Base-by-base conservation (phyloP, 805 yeast genomes). In the Jamesozyma jinghongensis region DNA sequence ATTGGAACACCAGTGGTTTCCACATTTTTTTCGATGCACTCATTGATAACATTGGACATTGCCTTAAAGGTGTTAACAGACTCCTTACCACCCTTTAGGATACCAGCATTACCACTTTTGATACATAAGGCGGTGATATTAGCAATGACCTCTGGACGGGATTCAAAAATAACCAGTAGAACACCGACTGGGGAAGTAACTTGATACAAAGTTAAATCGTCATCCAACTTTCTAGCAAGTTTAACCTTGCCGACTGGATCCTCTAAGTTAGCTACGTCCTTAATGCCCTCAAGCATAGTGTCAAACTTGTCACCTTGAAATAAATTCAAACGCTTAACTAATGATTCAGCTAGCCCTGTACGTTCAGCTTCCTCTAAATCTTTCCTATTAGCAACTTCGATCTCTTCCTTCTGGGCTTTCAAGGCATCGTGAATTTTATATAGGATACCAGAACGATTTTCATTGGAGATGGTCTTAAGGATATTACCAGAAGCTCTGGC, bases 141-240 rank as follows among this genome's bases (percentile, higher is more conserved):
- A 40, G 98, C 98, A 67, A 92, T 92, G 10, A 92, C 98, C 61
- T 92, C 99, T 30, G 99, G 99, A 56, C 99, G 75, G 25, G 95
- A 78, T 64, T 92, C 99, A 61, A 92, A 92, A 41, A 92, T 94
- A 35, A 92, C 87, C 46, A 92, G 69, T 34, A 92, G 63, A 0
- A 86, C 97, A 16, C 99, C 99, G 4, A 92, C 87, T 12, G 99
- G 98, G 20, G 95, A 84, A 4, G 95, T 81, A 11, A 90, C 72
- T 56, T 95, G 70, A 62, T 78, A 82, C 45, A 92, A 67, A 38
- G 78, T 81, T 48, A 92, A 73, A n/a, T 85, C 94, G 40, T 86
- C 95, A 59, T 92, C 99, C 26, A 92, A 68, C 60, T 85, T 77
- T 33, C 81, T 78, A 29, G 94, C 87, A 52, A 92, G 68, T 2